Evolutionary conservation across 2,329 filamentous ascomycete genomes (phyloP), one percentile per base, ranked within the genome.

Genomic region (Dryadomyces sulphureus): DNA sequence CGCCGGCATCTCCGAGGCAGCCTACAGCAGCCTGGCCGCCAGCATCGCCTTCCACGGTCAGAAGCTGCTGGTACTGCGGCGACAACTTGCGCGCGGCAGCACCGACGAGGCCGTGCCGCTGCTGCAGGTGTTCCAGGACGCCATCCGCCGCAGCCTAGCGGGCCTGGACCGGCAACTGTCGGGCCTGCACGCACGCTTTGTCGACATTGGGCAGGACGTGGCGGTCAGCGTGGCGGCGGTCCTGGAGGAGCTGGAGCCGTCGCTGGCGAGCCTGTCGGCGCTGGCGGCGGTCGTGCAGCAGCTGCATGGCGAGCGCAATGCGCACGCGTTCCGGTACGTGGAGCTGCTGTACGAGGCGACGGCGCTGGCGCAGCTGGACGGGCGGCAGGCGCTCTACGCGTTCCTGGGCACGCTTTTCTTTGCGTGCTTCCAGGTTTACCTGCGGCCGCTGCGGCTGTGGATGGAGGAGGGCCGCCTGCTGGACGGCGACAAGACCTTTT

Each of bases 401-500:
- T 78, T 75, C 35, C 66, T 92, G 5, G 77, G 77, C 2, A 65
- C 66, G 0, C 68, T 92, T 4, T 92, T 95, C 57, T 79, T 92
- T 46, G 73, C 82, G 40, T 94, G 86, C 57, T 82, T 95, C 48
- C 75, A 79, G 48, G 78, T 86, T 1, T 96, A 94, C 59, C 69
- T 93, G 34, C 78, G 78, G 35, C 85, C 88, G 0, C 81, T 95
- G 39, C 73, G 80, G 32, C 65, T 71, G 16, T 96, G 90, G 90
- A 90, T 94, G 79, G 79, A 86, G 54, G 72, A 77, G 34, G 90
- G 90, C 1, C 75, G 79, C 45, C 64, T 94, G 4, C 66, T 75
- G 2, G 63, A 72, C 1, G 70, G 71, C 1, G 79, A 88, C 52
- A 76, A 77, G 50, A 72, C 77, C 0, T 92, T 94, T 57, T 94